A percentile compares a stretch with the other conserved stretches of the same genome.
phyloP scores from a whole-genome alignment of 106 monocot genomes.

The Alisma plantagoaquatica region DNA sequence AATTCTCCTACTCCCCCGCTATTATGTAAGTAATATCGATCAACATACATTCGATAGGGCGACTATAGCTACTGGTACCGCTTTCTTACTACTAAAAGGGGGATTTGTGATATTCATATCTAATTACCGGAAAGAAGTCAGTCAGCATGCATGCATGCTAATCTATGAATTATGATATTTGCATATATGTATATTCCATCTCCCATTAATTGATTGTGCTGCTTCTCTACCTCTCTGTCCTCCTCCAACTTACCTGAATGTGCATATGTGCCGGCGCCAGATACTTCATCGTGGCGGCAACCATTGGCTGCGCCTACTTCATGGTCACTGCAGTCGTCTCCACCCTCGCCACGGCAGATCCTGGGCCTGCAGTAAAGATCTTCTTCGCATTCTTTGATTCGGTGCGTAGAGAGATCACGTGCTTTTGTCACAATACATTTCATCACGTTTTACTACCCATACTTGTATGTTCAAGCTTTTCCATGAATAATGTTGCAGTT shows the following conservation, averaged over 20 bases:
- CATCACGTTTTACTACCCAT: background rate
- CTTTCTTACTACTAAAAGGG: no score
- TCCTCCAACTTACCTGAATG: background rate
- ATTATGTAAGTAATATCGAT: constrained; percentile 9
- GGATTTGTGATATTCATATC: no score
- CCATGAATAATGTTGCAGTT: constrained; percentile 6
- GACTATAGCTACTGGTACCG: no score
- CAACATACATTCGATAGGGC: no score
- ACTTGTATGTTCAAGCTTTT: background rate
- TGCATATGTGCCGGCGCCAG: background rate
- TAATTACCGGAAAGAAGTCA: no score
- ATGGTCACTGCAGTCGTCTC: constrained; percentile 2
- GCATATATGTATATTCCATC: background rate
- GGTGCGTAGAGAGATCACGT: background rate
- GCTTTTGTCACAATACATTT: background rate
- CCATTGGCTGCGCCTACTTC: constrained; percentile 1
- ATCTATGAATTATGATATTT: no score
- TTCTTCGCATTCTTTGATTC: constrained; percentile 9
- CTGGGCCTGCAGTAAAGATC: background rate
- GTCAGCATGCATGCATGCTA: no score
- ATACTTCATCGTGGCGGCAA: constrained; percentile 9
- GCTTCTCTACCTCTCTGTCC: background rate
- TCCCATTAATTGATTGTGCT: background rate
- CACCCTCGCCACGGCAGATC: background rate
- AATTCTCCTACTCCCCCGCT: constrained; percentile 12